These are phyloP conservation scores for Penicillium aurantiogriseum DNA, from an alignment of 2,329 filamentous ascomycete species.

Conservation along the genomic window DNA sequence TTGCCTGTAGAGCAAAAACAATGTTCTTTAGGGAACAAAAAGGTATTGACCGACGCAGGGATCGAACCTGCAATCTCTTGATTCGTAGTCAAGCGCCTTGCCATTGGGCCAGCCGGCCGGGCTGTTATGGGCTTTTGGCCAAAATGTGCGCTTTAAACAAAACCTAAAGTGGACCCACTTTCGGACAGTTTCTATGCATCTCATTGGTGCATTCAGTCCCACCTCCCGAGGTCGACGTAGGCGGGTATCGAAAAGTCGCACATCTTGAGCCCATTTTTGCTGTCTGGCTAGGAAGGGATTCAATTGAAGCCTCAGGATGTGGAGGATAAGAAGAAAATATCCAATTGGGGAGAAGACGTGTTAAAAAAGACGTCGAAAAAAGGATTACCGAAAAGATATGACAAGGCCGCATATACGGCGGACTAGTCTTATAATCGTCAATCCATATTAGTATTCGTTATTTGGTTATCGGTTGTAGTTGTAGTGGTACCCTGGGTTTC, in stretches of 20 bases:
- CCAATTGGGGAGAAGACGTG: neutral
- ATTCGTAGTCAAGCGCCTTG: conserved; percentile 55
- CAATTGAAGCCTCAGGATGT: neutral
- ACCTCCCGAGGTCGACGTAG: neutral
- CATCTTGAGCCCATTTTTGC: neutral
- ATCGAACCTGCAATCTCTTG: conserved; percentile 53
- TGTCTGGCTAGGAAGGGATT: neutral
- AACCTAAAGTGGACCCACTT: accelerated
- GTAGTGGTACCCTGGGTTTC: neutral
- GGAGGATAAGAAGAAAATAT: neutral
- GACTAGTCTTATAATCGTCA: neutral
- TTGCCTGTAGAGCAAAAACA: neutral
- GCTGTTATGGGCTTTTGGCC: neutral
- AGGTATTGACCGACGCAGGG: conserved; percentile 39
- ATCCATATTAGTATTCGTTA: neutral
- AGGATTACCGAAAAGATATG: neutral
- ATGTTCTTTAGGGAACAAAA: too few species aligned
- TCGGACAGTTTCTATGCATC: accelerated
- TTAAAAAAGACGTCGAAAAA: neutral
- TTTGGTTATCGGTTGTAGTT: neutral
- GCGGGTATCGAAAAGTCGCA: too few species aligned
- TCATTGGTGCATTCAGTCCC: neutral
- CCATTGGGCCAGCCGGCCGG: conserved; percentile 47
- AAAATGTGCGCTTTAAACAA: neutral
- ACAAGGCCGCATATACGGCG: neutral